Base-by-base conservation (phyloP, 441 rosid genomes). In the Manihot esculenta region DNA sequence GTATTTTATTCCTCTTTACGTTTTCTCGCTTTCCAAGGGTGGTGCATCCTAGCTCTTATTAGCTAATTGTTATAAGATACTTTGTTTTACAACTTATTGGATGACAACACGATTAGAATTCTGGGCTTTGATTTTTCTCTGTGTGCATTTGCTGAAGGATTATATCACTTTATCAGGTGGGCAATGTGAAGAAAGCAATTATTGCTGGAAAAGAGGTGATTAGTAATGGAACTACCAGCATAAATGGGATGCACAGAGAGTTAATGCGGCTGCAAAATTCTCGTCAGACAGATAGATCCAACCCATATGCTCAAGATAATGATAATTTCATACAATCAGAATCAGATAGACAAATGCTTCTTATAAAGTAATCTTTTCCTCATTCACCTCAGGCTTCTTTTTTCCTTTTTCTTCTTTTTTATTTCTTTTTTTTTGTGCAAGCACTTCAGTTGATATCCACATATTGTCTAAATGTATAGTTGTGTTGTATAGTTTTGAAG, bases 331-430 rank as follows among this genome's bases (percentile, higher is more conserved):
- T 95, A 80, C 79, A 85, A 72, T 95, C 98, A n/a, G 98, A 93
- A 81, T 95, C 99, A 74, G 99, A 95, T 80, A 85, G 97, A 77
- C 98, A 95, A 60, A 35, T 87, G 88, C 97, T 95, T 78, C 89
- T 95, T 73, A 93, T 95, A 59, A 95, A 80, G 99, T 95, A 91
- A 76, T 66, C 63, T 55, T 49, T 55, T 66, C 64, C 62, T 58
- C 70, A 35, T 23, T 38, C 42, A 48, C 54, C 30, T 49, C 33
- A 57, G 15, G 26, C 21, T 42, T 59, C 12, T 55, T 27, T 55
- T 2, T 17, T 35, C 20, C 69, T 5, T 67, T n/a, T n/a, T 20
- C 47, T 1, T 45, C 9, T 7, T 38, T 7, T 38, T 7, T 30
- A 1, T 38, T 7, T 38, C 7, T 38, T 7, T 38, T 7, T 5